Percentiles rank a stretch among this genome's conserved stretches.
Conservation (phyloP, 2,329 filamentous ascomycete genomes). For the Pyricularia sp. region DNA sequence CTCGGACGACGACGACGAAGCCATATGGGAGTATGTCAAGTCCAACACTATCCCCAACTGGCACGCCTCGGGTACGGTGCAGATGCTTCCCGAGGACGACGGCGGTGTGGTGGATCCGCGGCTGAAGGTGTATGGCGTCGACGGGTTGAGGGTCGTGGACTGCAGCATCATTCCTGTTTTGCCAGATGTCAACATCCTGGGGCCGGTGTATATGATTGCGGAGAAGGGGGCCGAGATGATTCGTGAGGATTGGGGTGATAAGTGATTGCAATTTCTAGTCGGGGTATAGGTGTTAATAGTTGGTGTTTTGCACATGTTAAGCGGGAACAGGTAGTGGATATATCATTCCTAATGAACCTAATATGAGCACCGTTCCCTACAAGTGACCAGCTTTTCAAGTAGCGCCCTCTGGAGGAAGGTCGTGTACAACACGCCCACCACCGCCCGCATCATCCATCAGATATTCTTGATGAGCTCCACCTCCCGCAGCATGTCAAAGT, state of each 20-base stretch:
- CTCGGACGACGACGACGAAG: conserved; percentile 6
- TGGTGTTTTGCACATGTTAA: too few species aligned
- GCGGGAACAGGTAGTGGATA: too few species aligned
- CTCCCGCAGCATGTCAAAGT: too few species aligned
- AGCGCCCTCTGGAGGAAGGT: too few species aligned
- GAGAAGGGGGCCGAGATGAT: conserved; percentile 5
- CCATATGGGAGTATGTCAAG: conserved; percentile 9
- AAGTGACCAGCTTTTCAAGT: too few species aligned
- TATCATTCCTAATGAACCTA: too few species aligned
- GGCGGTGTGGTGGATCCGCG: conserved; percentile 42
- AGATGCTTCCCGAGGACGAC: conserved; percentile 39
- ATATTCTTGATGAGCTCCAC: too few species aligned
- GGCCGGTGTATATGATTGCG: conserved; percentile 3
- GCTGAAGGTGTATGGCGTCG: conserved; percentile 22
- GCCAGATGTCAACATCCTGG: conserved; percentile 5
- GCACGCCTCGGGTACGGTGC: conserved; percentile 46
- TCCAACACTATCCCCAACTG: conserved; percentile 17
- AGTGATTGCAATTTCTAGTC: too few species aligned
- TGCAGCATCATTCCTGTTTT: conserved; percentile 6
- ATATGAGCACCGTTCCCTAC: too few species aligned
- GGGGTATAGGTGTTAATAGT: too few species aligned
- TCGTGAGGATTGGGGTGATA: conserved; percentile 7
- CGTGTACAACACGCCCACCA: too few species aligned
- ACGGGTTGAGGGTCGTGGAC: conserved; percentile 3
- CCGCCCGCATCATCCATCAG: too few species aligned